Evolutionary conservation across 441 rosid genomes (phyloP).

Genomic region (Pelargonium fulgidum): DNA sequence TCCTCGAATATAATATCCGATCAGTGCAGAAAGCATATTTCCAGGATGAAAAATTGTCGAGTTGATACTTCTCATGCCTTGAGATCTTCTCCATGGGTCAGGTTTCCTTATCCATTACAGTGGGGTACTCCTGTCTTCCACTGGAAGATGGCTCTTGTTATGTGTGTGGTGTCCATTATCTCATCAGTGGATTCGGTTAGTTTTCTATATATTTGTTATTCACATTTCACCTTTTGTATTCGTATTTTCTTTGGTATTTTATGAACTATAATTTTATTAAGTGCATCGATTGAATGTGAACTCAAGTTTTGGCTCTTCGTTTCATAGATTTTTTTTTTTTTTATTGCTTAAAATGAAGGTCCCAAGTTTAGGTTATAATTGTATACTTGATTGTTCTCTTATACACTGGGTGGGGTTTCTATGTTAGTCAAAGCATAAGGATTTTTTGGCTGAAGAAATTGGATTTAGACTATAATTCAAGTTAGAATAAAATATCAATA

Average conservation of each 20-base stretch:
- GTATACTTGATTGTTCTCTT: background rate
- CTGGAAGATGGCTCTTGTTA: conserved; percentile 86
- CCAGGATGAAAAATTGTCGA: conserved; percentile 75
- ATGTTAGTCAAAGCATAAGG: background rate
- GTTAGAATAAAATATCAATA: background rate
- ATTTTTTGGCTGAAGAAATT: background rate
- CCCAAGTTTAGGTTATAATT: too few species aligned
- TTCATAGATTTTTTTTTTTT: too few species aligned
- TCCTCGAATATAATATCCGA: conserved; percentile 70
- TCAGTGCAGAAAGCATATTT: conserved; percentile 74
- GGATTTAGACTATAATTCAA: background rate
- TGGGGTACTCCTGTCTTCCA: conserved; percentile 92
- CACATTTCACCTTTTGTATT: conserved; percentile 6
- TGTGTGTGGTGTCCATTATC: conserved; percentile 79
- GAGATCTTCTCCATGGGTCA: conserved; percentile 82
- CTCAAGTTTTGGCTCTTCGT: too few species aligned
- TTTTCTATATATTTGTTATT: conserved; percentile 17
- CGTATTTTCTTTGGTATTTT: background rate
- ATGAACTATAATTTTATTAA: background rate
- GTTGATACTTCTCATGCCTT: conserved; percentile 84
- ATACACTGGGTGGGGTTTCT: background rate
- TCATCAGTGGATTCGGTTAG: conserved; percentile 89
- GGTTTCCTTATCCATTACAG: conserved; percentile 93
- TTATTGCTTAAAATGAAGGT: too few species aligned
- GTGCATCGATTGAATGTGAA: too few species aligned